Evolutionary conservation across 1,284 basidiomycete species (phyloP).

Genomic region (Wolfiporia cocos): DNA sequence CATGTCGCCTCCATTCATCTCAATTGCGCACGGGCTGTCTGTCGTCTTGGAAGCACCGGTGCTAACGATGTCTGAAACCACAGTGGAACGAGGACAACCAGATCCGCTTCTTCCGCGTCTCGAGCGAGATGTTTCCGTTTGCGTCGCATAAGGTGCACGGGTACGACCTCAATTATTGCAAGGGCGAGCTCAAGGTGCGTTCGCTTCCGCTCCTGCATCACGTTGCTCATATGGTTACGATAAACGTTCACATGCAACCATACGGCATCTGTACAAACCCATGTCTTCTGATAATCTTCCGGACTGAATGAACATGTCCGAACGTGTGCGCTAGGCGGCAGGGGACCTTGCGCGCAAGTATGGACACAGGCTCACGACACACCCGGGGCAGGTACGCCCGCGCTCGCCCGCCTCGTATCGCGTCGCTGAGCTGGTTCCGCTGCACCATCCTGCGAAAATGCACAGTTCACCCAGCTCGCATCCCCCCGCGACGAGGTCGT

Average conservation of each 20-base stretch:
- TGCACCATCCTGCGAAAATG: too few relatives aligned
- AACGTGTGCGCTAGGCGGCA: conserved; percentile 31
- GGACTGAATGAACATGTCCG: too few relatives aligned
- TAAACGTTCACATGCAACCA: too few relatives aligned
- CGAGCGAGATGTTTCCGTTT: conserved; percentile 90
- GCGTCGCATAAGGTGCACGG: conserved; percentile 79
- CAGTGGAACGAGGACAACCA: conserved; percentile 80
- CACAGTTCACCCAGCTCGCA: conserved; percentile 83
- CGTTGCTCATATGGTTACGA: not conserved
- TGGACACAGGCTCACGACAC: conserved; percentile 79
- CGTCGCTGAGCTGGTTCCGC: not conserved
- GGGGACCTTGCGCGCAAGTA: conserved; percentile 74
- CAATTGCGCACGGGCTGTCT: too few relatives aligned
- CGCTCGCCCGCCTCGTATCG: not conserved
- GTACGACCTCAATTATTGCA: conserved; percentile 71
- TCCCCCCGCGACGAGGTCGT: conserved; percentile 73
- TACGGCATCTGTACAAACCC: too few relatives aligned
- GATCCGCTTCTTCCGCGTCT: conserved; percentile 79
- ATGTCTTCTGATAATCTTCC: too few relatives aligned
- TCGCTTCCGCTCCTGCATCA: not conserved
- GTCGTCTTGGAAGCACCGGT: not conserved
- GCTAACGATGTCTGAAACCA: not conserved
- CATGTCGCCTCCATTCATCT: too few relatives aligned
- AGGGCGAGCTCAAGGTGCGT: conserved; percentile 39
- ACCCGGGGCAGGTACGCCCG: conserved; percentile 69